These are phyloP conservation scores for Bruguiera parviflora DNA, from an alignment of 345 rosid species.

Conservation along the genomic window DNA sequence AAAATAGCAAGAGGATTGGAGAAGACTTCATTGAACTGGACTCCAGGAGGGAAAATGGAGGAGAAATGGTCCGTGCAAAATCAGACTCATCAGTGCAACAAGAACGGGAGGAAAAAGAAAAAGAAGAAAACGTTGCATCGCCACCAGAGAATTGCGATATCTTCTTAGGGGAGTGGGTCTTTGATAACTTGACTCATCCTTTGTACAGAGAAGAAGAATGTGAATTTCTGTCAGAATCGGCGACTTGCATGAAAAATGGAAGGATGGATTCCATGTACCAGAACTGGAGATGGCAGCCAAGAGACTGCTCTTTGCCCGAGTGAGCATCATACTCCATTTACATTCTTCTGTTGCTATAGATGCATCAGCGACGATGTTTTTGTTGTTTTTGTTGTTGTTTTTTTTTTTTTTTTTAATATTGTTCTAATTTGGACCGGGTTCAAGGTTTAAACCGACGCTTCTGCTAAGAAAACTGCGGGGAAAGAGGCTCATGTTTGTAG, in stretches of 20 bases:
- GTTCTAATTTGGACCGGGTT: not conserved
- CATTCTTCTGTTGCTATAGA: not conserved
- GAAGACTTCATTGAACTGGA: not conserved
- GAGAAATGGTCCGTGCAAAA: not conserved
- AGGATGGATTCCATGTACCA: conserved; percentile 22
- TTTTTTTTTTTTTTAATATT: no score
- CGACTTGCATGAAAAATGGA: conserved; percentile 25
- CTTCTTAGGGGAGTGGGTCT: conserved; percentile 29
- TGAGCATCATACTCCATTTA: not conserved
- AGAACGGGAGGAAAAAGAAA: not conserved
- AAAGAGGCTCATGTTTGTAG: conserved; percentile 30
- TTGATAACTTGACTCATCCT: conserved; percentile 20
- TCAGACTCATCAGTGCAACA: not conserved
- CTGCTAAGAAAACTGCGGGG: conserved; percentile 13
- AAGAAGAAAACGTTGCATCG: not conserved
- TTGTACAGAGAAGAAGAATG: conserved; percentile 28
- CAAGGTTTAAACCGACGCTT: not conserved
- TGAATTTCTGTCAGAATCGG: conserved; percentile 15
- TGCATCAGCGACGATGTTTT: no score
- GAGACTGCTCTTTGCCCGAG: conserved; percentile 15
- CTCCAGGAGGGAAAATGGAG: not conserved
- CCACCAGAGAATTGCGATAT: conserved; percentile 20
- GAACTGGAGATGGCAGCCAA: conserved; percentile 21
- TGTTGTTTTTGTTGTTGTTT: no score
- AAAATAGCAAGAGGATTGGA: not conserved